Evolutionary conservation across 2,329 filamentous ascomycete genomes (phyloP).

Genomic region (Paecilomyces sp.): DNA sequence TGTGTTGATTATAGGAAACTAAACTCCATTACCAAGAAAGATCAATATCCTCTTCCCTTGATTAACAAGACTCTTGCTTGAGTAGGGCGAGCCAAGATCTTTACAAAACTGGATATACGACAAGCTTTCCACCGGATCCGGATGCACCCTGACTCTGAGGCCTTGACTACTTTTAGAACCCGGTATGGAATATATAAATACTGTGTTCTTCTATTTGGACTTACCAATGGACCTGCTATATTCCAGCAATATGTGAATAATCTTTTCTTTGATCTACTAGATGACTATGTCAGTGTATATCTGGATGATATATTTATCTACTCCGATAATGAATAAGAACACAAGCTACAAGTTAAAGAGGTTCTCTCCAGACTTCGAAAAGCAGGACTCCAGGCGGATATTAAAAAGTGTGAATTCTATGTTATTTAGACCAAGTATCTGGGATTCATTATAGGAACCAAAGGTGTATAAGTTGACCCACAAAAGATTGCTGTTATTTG

Average conservation of each 20-base stretch:
- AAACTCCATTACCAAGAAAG: constrained; percentile 18
- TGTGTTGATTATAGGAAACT: constrained; percentile 1
- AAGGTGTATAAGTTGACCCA: neutral
- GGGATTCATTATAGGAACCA: no score
- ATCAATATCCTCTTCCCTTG: constrained; percentile 16
- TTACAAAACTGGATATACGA: constrained; percentile 17
- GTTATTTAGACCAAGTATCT: no score
- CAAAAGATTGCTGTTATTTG: no score
- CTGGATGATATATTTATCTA: neutral
- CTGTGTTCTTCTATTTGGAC: no score
- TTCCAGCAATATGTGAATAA: no score
- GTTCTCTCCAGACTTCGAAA: neutral
- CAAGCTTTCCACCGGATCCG: constrained; percentile 4
- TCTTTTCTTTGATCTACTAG: no score
- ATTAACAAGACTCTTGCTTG: constrained; percentile 11
- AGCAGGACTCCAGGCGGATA: neutral
- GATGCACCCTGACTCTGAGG: neutral
- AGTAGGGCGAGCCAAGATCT: constrained; percentile 8
- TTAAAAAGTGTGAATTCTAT: neutral
- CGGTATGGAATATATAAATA: neutral
- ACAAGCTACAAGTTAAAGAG: neutral
- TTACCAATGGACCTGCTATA: no score
- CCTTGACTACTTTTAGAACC: neutral
- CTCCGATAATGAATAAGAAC: neutral
- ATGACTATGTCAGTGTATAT: constrained; percentile 6